Percentiles rank a stretch among this genome's conserved stretches.
phyloP scores from a whole-genome alignment of 2,329 filamentous ascomycete genomes.

The Xylaria sp. region DNA sequence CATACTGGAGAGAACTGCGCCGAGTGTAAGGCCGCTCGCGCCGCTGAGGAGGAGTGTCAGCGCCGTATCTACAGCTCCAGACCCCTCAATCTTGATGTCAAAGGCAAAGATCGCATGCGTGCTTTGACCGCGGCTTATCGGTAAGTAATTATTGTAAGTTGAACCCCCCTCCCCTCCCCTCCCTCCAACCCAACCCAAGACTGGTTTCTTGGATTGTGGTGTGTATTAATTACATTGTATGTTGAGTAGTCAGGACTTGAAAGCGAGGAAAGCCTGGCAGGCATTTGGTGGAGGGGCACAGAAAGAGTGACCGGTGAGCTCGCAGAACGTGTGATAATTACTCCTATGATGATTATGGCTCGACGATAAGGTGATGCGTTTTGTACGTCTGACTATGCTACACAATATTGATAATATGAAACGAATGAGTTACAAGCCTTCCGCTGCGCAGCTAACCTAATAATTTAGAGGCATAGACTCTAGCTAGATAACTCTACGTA shows the following conservation, averaged over 20 bases:
- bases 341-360: neutral
- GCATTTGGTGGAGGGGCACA: neutral
- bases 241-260: neutral
- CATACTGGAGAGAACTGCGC: constrained; percentile 27
- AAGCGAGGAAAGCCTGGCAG: neutral
- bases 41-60: constrained; percentile 33
- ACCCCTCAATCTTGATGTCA: constrained; percentile 21
- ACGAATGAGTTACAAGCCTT: neutral
- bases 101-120: constrained; percentile 18
- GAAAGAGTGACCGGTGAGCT: too few species aligned
- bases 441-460: neutral
- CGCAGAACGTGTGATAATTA: neutral
- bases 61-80: constrained; percentile 12
- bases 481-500: neutral
- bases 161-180: neutral
- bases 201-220: neutral
- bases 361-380: neutral
- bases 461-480: neutral
- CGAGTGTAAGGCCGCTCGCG: constrained; percentile 13
- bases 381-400: neutral
- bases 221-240: neutral
- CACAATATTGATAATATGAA: neutral
- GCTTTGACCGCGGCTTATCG: constrained; percentile 19
- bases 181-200: too few species aligned
- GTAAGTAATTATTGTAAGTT: constrained; percentile 21